These are phyloP conservation scores for Eimeria acervulina DNA, from an alignment of 169 alveolate species.

Conservation along the genomic window DNA sequence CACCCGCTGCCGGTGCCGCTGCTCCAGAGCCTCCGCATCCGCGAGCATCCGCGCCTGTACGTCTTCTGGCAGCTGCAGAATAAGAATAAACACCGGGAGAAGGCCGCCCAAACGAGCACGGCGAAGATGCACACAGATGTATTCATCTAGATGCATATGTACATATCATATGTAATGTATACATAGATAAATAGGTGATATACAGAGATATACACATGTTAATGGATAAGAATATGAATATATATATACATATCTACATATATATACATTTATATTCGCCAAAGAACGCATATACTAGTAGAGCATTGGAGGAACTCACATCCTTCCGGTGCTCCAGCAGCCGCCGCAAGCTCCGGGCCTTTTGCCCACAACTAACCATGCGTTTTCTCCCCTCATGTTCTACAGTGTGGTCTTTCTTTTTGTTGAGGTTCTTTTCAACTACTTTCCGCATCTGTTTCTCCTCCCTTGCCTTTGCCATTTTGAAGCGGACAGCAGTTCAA, in stretches of 20 bases:
- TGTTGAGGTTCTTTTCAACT: neutral
- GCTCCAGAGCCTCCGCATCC: conserved; percentile 43
- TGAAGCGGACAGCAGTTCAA: neutral
- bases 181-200: too few species aligned
- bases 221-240: too few species aligned
- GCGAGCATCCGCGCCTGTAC: conserved; percentile 56
- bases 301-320: conserved; percentile 1
- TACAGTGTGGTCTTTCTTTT: neutral
- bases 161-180: neutral
- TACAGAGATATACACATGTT: neutral
- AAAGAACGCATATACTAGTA: neutral
- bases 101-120: neutral
- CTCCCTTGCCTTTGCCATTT: neutral
- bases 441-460: neutral
- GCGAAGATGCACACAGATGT: neutral
- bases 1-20: conserved; percentile 67
- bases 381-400: conserved; percentile 19
- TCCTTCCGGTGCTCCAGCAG: conserved; percentile 59
- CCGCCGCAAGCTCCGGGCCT: conserved; percentile 73
- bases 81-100: neutral
- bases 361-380: conserved; percentile 62
- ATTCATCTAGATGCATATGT: neutral
- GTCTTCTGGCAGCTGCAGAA: conserved; percentile 53
- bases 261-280: neutral
- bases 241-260: neutral